phyloP scores from a whole-genome alignment of 768 basidiomycete species.

The Hericium coralloides region DNA sequence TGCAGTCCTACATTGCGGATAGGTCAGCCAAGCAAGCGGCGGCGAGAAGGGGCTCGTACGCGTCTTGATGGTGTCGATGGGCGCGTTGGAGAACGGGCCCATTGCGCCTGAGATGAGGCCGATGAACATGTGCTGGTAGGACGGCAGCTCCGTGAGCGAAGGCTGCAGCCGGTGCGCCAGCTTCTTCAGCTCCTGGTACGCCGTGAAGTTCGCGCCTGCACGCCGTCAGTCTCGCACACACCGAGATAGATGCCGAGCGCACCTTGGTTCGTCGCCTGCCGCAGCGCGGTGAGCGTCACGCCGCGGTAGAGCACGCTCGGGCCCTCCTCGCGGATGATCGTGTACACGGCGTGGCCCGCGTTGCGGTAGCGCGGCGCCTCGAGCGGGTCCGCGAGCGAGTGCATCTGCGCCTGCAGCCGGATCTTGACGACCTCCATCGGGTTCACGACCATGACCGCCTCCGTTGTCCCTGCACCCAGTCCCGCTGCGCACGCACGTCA shows the following conservation, averaged over 20 bases:
- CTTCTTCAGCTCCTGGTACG: conserved; percentile 94
- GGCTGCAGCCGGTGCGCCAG: conserved; percentile 73
- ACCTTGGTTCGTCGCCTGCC: conserved; percentile 99
- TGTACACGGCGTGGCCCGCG: conserved; percentile 93
- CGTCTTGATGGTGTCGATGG: conserved; percentile 92
- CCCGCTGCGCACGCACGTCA: conserved; percentile 50
- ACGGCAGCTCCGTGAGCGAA: conserved; percentile 69
- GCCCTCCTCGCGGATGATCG: conserved; percentile 91
- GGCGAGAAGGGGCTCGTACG: conserved; percentile 37
- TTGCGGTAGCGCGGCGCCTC: conserved; percentile 93
- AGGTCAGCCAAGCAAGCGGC: background rate
- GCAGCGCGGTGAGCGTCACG: conserved; percentile 83
- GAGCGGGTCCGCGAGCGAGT: conserved; percentile 92
- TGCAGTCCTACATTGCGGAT: conserved; percentile 54
- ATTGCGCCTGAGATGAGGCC: conserved; percentile 95
- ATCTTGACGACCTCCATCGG: conserved; percentile 99
- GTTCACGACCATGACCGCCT: conserved; percentile 90
- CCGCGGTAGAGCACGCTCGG: conserved; percentile 80
- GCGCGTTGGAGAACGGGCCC: conserved; percentile 98
- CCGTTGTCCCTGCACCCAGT: conserved; percentile 89
- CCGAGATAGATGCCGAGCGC: conserved; percentile 1
- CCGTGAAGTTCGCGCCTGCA: conserved; percentile 91
- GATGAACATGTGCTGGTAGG: conserved; percentile 92
- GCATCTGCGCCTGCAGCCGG: conserved; percentile 92
- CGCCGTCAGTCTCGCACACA: background rate